Conservation (phyloP, 129 eudicot species). For the Flaveria sonorensis region DNA sequence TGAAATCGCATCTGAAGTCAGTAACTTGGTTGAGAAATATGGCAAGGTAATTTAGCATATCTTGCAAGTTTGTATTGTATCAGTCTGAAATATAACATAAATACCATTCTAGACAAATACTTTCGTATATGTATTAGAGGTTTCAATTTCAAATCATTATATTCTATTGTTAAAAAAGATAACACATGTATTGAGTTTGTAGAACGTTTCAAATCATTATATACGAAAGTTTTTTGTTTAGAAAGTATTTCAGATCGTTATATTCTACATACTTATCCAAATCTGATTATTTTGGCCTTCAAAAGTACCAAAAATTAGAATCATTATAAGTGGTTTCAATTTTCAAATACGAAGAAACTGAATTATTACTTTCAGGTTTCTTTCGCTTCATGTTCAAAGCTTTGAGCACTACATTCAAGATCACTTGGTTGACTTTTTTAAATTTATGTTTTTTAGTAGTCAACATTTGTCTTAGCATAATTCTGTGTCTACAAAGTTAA, state of each 20-base stretch:
- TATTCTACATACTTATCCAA: background rate
- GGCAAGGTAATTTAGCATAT: slow-evolving; percentile 54
- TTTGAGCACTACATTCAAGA: background rate
- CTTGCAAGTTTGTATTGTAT: background rate
- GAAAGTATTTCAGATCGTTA: too few relatives aligned
- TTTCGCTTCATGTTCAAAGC: background rate
- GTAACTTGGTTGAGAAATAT: slow-evolving; percentile 57
- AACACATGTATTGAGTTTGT: too few relatives aligned
- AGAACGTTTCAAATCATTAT: too few relatives aligned
- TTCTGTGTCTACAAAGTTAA: background rate
- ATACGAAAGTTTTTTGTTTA: too few relatives aligned
- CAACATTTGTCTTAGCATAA: background rate
- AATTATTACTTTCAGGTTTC: background rate
- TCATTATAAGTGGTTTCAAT: background rate
- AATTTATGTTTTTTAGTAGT: background rate
- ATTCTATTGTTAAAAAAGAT: too few relatives aligned
- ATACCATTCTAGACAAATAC: too few relatives aligned
- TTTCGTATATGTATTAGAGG: too few relatives aligned
- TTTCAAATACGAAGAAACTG: background rate
- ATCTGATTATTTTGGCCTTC: background rate
- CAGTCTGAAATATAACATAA: background rate
- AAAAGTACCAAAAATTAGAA: background rate
- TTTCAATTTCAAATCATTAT: too few relatives aligned
- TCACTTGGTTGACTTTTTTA: background rate
- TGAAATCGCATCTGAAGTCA: slow-evolving; percentile 77